Evolutionary conservation across 2,329 filamentous ascomycete genomes (phyloP).

Genomic region (Rutstroemia sp.): DNA sequence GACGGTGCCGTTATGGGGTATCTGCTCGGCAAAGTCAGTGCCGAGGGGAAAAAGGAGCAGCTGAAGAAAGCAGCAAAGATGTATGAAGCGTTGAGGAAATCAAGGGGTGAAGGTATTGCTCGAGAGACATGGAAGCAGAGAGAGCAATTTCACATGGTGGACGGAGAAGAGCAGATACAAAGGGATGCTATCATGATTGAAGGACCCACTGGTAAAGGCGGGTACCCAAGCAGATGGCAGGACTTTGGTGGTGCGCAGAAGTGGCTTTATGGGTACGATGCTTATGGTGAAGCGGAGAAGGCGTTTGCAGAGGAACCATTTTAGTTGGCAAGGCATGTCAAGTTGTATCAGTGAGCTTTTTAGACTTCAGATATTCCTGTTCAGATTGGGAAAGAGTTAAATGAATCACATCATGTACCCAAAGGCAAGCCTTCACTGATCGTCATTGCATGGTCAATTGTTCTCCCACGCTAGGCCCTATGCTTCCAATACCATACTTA

Average conservation of each 20-base stretch:
- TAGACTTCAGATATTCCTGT: background rate
- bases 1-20: constrained; percentile 59
- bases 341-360: background rate
- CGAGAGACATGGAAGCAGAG: constrained; percentile 54
- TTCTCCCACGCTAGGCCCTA: too few relatives aligned
- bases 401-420: too few relatives aligned
- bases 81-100: constrained; percentile 42
- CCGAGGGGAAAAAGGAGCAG: constrained; percentile 33
- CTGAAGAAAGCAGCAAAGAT: constrained; percentile 37
- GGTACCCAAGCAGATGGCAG: constrained; percentile 58
- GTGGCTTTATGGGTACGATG: constrained; percentile 60
- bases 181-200: constrained; percentile 49
- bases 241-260: constrained; percentile 51
- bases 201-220: constrained; percentile 41
- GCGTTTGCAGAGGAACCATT: constrained; percentile 21
- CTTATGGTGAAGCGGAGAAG: constrained; percentile 45
- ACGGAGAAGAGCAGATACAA: constrained; percentile 49
- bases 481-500: too few relatives aligned
- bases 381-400: too few relatives aligned
- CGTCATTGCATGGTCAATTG: too few relatives aligned
- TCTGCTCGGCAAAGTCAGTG: constrained; percentile 42
- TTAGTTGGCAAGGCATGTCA: background rate
- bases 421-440: too few relatives aligned
- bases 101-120: constrained; percentile 46
- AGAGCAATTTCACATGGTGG: constrained; percentile 43